Percentiles rank a stretch among this genome's conserved stretches.
phyloP scores from a whole-genome alignment of 306 rosid species.

The Calophaca sinica region DNA sequence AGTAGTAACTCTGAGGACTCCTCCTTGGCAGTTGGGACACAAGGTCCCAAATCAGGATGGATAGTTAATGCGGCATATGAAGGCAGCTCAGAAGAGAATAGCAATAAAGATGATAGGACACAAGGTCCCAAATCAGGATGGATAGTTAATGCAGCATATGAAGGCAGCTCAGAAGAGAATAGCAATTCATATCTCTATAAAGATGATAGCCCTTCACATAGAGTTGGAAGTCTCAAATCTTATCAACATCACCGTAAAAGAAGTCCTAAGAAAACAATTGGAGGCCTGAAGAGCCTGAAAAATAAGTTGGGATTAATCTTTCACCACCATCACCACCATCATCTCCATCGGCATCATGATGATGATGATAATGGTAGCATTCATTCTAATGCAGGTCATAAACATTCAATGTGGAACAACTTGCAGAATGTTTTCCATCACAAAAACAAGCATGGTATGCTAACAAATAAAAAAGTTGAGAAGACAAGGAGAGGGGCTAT shows the following conservation, averaged over 20 bases:
- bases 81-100: conserved; percentile 46
- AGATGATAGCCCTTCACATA: conserved; percentile 37
- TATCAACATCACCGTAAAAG: conserved; percentile 20
- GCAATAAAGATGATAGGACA: not conserved
- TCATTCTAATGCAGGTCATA: conserved; percentile 13
- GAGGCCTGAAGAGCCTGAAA: conserved; percentile 63
- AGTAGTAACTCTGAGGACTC: conserved; percentile 41
- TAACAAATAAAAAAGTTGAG: conserved; percentile 16
- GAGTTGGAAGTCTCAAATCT: conserved; percentile 47
- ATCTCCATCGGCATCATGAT: conserved; percentile 59
- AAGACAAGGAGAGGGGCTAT: conserved; percentile 45
- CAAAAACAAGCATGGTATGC: conserved; percentile 35
- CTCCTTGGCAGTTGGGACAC: conserved; percentile 31
- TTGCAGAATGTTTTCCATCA: conserved; percentile 53
- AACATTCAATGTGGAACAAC: conserved; percentile 57
- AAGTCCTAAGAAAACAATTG: conserved; percentile 45
- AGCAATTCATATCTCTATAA: conserved; percentile 34
- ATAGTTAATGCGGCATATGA: conserved; percentile 39
- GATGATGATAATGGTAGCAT: not conserved
- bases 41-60: conserved; percentile 9
- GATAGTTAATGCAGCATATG: conserved; percentile 39
- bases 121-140: conserved; percentile 7
- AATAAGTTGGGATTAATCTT: conserved; percentile 77
- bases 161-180: conserved; percentile 47
- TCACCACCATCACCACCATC: conserved; percentile 84